Base-by-base conservation (phyloP, 2,329 filamentous ascomycete genomes). In the Bipolaris gigantea region DNA sequence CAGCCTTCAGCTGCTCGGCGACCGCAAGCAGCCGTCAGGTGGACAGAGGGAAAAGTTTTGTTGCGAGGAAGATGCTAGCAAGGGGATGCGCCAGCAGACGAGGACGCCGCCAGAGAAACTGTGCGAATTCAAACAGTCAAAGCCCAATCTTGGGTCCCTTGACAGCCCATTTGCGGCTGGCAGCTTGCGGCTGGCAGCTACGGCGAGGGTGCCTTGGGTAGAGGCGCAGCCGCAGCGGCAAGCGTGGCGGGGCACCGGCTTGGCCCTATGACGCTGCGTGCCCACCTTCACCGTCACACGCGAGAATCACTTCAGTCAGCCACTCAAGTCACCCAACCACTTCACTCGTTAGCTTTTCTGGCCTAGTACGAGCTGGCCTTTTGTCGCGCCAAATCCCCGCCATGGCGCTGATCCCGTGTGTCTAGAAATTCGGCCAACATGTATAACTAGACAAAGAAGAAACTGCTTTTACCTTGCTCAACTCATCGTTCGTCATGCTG, bases 161-260 rank as follows among this genome's bases (percentile, higher is more conserved):
- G 57, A 63, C 64, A 63, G 61, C 64, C 62, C 54, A 50, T 48
- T 42, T 64, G 64, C 63, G 64, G 66, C 66, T 69, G 66, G 62
- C 56, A 48, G 18, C 52, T 23, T 64, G 64, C 63, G 64, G 66
- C 66, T 69, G 66, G 62, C 56, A 48, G 18, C 52, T 23, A 45
- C 40, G n/a, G 47, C 40, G 40, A 45, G 33, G n/a, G 40, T 32
- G 34, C 46, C 53, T 47, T 55, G 48, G 42, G 38, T 38, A 47
- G 21, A 32, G 47, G 46, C 51, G 48, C 39, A 55, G 23, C 35
- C 51, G 51, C 46, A 50, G 47, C 25, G n/a, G 40, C 39, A 59
- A 57, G 51, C 57, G 44, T 53, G 43, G 61, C 59, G 64, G 61
- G 59, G 64, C 57, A 58, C 44, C 18, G 40, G 50, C 55, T 58